Conservation (phyloP, 2,329 filamentous ascomycete species). For the Penicillium sp. region DNA sequence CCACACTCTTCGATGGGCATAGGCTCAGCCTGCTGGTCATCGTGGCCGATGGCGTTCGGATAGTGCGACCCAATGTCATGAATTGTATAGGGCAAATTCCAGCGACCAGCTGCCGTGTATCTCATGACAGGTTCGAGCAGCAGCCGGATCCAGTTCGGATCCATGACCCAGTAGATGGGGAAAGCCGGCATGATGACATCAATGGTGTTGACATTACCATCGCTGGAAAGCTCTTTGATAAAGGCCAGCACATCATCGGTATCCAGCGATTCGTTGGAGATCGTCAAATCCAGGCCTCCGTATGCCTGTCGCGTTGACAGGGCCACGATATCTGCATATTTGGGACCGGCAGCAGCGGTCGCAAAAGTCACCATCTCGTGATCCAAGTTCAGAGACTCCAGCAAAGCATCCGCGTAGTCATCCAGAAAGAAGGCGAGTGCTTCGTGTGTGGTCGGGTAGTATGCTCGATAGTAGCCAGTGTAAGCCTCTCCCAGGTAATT, state of each 20-base stretch:
- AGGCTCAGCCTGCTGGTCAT: constrained; percentile 37
- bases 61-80: constrained; percentile 43
- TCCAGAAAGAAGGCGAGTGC: constrained; percentile 40
- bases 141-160: constrained; percentile 43
- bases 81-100: constrained; percentile 37
- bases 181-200: constrained; percentile 44
- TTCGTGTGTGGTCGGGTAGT: constrained; percentile 30
- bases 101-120: constrained; percentile 41
- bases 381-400: constrained; percentile 35
- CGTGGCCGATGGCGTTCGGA: constrained; percentile 41
- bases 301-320: constrained; percentile 42
- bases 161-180: constrained; percentile 42
- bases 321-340: constrained; percentile 42
- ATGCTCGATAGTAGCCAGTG: constrained; percentile 40
- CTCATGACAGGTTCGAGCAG: constrained; percentile 44
- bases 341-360: constrained; percentile 31
- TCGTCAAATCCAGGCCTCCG: constrained; percentile 40
- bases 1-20: constrained; percentile 44
- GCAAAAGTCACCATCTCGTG: constrained; percentile 27
- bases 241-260: constrained; percentile 35
- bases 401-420: constrained; percentile 37
- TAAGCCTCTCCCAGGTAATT: constrained; percentile 41
- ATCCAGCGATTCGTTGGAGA: constrained; percentile 33
- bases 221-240: constrained; percentile 44
- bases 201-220: constrained; percentile 44